Percentiles rank a stretch among this genome's conserved stretches.
phyloP scores from a whole-genome alignment of 2,329 filamentous ascomycete genomes.

The Monosporascus cannonballus region DNA sequence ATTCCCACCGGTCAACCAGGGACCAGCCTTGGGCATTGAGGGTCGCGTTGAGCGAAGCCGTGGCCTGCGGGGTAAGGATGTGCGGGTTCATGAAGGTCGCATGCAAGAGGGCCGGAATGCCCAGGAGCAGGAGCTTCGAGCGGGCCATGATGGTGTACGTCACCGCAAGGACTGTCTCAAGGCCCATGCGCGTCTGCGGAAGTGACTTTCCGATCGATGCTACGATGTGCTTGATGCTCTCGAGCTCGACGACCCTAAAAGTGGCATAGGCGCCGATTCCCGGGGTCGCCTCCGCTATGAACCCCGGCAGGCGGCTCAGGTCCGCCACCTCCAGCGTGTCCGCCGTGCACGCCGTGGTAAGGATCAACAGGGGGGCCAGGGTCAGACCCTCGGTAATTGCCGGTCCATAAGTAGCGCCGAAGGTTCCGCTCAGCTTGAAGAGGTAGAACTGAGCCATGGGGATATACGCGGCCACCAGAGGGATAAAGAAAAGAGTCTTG shows the following conservation, averaged over 20 bases:
- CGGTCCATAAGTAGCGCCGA: constrained; percentile 70
- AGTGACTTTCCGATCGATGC: constrained; percentile 54
- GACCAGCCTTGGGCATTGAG: constrained; percentile 63
- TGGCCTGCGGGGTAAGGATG: constrained; percentile 54
- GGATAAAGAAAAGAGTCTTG: constrained; percentile 50
- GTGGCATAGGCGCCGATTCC: constrained; percentile 61
- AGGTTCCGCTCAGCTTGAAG: constrained; percentile 56
- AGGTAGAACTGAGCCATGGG: constrained; percentile 68
- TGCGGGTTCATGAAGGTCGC: constrained; percentile 70
- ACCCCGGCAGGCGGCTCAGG: constrained; percentile 46
- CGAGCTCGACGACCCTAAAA: constrained; percentile 47
- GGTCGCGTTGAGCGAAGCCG: constrained; percentile 57
- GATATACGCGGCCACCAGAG: constrained; percentile 68
- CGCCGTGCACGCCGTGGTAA: constrained; percentile 59
- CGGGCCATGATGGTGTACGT: constrained; percentile 62
- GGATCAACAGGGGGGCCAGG: constrained; percentile 60
- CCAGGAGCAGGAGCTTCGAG: constrained; percentile 60
- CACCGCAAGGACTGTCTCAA: constrained; percentile 62
- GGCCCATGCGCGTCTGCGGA: constrained; percentile 62
- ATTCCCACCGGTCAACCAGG: constrained; percentile 77
- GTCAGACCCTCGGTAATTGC: constrained; percentile 68
- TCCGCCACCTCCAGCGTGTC: constrained; percentile 58
- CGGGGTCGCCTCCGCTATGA: constrained; percentile 56
- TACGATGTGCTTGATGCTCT: constrained; percentile 35
- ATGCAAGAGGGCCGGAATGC: constrained; percentile 68